Base-by-base conservation (phyloP, 2,329 filamentous ascomycete genomes). In the Leptoxyphium fumago region DNA sequence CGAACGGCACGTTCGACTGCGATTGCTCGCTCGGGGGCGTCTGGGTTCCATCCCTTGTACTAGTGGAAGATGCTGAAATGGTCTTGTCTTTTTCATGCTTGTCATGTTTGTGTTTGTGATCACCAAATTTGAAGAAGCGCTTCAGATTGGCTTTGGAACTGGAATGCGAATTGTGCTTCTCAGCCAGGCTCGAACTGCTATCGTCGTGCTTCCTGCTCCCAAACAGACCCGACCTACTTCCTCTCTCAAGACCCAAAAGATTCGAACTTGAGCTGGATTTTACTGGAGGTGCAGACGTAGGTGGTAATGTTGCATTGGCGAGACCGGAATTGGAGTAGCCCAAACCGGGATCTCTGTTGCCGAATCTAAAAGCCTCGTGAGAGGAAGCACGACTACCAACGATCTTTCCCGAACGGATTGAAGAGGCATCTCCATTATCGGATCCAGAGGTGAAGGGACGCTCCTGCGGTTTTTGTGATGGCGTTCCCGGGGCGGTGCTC, bases 121-220 rank as follows among this genome's bases (percentile, higher is more conserved):
- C 75, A 43, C 81, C 77, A 48, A 86, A 79, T 63, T 81, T 91
- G 70, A 98, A 94, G 62, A 98, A 98, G n/a, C 91, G 77, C 66
- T 94, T 95, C 48, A 98, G 65, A 55, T 96, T 89, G 2, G 84
- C 81, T 83, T 96, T 96, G 5, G 91, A 95, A 17, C 83, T 79
- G 2, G 52, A 50, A 45, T 58, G 55, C 18, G 48, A 48, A 36
- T 56, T 45, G 34, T 50, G 52, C 42, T 73, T 70, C 15, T 60
- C 65, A 38, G 60, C 58, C 51, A 50, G 43, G 43, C 43, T 63
- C 50, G 49, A 55, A 47, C 50, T 53, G 44, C 48, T 55, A 17
- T 76, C 67, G 44, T 68, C 63, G 39, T 73, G 66, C 43, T 64
- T 65, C 46, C 69, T 71, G 44, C 63, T 64, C 29, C 69, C 68